A percentile compares a stretch with the other conserved stretches of the same genome.
phyloP scores from a whole-genome alignment of 768 basidiomycete genomes.

The Hericium rajendrae region DNA sequence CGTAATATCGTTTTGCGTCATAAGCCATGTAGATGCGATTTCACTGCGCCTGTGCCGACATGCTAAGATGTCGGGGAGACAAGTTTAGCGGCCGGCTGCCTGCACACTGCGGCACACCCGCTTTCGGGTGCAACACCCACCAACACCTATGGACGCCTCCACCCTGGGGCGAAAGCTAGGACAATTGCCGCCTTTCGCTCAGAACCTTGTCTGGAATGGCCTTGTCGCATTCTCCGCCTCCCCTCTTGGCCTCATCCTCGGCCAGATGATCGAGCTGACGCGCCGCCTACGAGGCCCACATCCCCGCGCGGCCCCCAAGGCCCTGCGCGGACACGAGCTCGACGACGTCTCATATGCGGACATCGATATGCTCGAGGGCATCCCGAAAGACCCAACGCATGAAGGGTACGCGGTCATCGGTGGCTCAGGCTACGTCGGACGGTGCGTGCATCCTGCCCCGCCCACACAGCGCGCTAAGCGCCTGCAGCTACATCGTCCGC shows the following conservation, averaged over 20 bases:
- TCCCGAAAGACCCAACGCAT: conserved; percentile 18
- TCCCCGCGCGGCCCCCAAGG: not conserved
- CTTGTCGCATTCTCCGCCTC: conserved; percentile 1
- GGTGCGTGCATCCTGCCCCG: conserved; percentile 10
- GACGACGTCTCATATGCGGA: conserved; percentile 19
- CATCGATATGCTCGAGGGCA: conserved; percentile 20
- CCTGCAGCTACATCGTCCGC: conserved; percentile 23
- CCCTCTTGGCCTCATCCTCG: not conserved
- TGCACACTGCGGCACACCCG: too few species aligned
- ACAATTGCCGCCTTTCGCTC: not conserved
- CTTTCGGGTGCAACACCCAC: not conserved
- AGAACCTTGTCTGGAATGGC: not conserved
- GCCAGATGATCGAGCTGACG: not conserved
- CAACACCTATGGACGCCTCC: not conserved
- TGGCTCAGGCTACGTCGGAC: conserved; percentile 26
- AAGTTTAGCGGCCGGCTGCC: too few species aligned
- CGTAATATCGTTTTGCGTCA: too few species aligned
- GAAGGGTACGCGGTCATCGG: conserved; percentile 23
- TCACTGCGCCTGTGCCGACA: too few species aligned
- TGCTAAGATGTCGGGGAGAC: too few species aligned
- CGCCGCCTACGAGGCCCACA: conserved; percentile 3
- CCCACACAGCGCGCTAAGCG: not conserved
- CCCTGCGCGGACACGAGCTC: conserved; percentile 8
- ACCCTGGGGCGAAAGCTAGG: not conserved
- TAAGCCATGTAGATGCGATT: too few species aligned